These are phyloP conservation scores for Detonula confervacea DNA, from an alignment of 352 stramenopile genomes.

Conservation along the genomic window DNA sequence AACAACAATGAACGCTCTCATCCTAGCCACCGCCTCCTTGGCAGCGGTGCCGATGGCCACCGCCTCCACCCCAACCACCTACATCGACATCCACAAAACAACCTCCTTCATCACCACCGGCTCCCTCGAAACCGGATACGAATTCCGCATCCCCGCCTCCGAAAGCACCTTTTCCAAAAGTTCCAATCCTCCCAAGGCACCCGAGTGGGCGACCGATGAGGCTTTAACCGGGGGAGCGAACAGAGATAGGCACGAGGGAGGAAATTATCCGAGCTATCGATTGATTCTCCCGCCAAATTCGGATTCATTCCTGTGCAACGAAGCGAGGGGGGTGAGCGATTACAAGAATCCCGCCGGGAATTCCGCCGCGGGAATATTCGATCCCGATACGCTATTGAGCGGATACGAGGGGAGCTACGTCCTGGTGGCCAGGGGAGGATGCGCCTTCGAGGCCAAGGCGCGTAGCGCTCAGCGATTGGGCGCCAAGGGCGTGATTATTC, in stretches of 20 bases:
- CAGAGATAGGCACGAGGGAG: background rate
- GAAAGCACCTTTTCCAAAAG: constrained; percentile 14
- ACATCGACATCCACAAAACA: constrained; percentile 35
- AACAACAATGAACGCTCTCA: too few relatives aligned
- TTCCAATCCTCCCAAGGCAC: constrained; percentile 29
- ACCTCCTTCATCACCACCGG: constrained; percentile 4
- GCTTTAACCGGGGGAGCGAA: constrained; percentile 11
- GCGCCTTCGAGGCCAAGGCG: constrained; percentile 54
- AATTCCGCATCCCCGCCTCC: constrained; percentile 35
- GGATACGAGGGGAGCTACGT: constrained; percentile 30
- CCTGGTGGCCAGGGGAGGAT: constrained; percentile 43
- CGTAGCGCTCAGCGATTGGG: constrained; percentile 38
- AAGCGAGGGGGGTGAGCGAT: constrained; percentile 17
- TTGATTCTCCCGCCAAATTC: constrained; percentile 12
- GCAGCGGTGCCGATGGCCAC: too few relatives aligned
- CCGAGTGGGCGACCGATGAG: background rate
- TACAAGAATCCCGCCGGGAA: constrained; percentile 27
- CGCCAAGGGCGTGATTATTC: constrained; percentile 43
- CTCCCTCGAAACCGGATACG: constrained; percentile 14
- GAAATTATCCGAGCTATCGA: constrained; percentile 12
- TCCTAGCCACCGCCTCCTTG: too few relatives aligned
- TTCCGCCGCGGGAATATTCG: constrained; percentile 9
- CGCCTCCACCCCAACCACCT: constrained; percentile 18
- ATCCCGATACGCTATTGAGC: constrained; percentile 13
- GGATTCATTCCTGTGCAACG: constrained; percentile 35